Base-by-base conservation (phyloP, 345 rosid species). In the Punica granatum region DNA sequence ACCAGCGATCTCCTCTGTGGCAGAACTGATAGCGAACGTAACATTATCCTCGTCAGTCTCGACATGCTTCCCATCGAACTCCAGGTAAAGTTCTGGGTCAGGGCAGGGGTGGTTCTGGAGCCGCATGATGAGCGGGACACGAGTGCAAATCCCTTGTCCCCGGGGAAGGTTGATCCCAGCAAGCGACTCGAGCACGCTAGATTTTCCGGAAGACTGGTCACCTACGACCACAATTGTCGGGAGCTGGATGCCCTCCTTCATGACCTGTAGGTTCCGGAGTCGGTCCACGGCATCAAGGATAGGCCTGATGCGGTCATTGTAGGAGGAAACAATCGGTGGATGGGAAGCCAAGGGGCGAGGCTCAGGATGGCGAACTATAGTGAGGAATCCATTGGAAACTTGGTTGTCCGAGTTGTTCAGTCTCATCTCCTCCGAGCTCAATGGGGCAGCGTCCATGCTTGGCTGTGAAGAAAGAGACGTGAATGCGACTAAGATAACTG, bases 151-250 rank as follows among this genome's bases (percentile, higher is more conserved):
- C 0, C 84, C 86, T 39, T 74, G 81, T 2, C 79, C 78, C 0
- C 83, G 62, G 13, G 75, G 79, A 25, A 72, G 54, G 68, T 71
- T 73, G 68, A 86, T 80, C 3, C 86, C 84, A 3, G 88, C 84
- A 6, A 83, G 76, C 3, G 87, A 72, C 75, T 86, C 88, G 0
- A 79, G 85, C 13, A 85, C 86, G 35, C 87, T 85, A 0, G 85
- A 85, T 69, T 83, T 83, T 0, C 90, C 86, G 0, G 84, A 86
- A 1, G 83, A 81, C 61, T 86, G 88, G 49, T 83, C 91, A 1
- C 88, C 88, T 0, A 80, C 83, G 0, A 86, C 86, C 1, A 86
- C 88, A 18, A 83, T 83, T 46, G 86, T 83, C 3, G 90, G 86
- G 2, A 81, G 83, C 51, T 83, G 83, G 3, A 86, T 86, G 23